phyloP scores from a whole-genome alignment of 768 basidiomycete genomes.

The Terana coerulea region DNA sequence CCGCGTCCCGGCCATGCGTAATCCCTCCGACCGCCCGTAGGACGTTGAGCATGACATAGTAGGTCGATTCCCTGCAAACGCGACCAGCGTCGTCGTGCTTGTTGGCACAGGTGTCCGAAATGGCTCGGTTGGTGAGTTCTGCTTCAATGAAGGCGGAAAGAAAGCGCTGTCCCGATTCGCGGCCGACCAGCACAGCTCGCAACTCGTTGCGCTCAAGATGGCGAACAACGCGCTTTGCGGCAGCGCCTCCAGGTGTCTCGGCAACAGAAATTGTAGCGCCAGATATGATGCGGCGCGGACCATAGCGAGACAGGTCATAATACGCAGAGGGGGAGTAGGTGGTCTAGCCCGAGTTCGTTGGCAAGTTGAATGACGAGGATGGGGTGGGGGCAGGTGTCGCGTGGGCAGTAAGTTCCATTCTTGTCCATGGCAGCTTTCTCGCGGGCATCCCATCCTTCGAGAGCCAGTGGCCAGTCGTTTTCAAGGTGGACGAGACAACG shows the following conservation, averaged over 20 bases:
- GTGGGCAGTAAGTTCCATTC: slow-evolving; percentile 53
- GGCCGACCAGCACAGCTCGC: slow-evolving; percentile 50
- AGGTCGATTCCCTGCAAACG: slow-evolving; percentile 66
- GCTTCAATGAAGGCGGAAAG: slow-evolving; percentile 56
- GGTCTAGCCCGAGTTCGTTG: slow-evolving; percentile 52
- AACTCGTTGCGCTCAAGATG: slow-evolving; percentile 37
- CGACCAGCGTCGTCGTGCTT: slow-evolving; percentile 30
- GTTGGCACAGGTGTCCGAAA: slow-evolving; percentile 48
- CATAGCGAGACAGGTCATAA: slow-evolving; percentile 73
- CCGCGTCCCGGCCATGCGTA: slow-evolving; percentile 67
- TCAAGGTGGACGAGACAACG: slow-evolving; percentile 58
- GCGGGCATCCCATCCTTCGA: slow-evolving; percentile 65
- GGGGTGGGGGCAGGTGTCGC: slow-evolving; percentile 59
- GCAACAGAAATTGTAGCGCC: slow-evolving; percentile 35
- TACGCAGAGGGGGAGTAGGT: slow-evolving; percentile 66
- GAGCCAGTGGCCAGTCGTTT: slow-evolving; percentile 64
- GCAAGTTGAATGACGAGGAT: slow-evolving; percentile 69
- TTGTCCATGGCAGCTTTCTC: slow-evolving; percentile 52
- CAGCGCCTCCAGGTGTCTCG: slow-evolving; percentile 27
- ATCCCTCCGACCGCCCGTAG: slow-evolving; percentile 70
- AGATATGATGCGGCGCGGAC: slow-evolving; percentile 60
- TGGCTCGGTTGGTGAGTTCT: slow-evolving; percentile 47
- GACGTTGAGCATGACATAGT: slow-evolving; percentile 72
- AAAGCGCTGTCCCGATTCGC: slow-evolving; percentile 61
- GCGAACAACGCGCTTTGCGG: slow-evolving; percentile 23